phyloP scores from a whole-genome alignment of 2,329 filamentous ascomycete species.

The Periconia macrospinosa region DNA sequence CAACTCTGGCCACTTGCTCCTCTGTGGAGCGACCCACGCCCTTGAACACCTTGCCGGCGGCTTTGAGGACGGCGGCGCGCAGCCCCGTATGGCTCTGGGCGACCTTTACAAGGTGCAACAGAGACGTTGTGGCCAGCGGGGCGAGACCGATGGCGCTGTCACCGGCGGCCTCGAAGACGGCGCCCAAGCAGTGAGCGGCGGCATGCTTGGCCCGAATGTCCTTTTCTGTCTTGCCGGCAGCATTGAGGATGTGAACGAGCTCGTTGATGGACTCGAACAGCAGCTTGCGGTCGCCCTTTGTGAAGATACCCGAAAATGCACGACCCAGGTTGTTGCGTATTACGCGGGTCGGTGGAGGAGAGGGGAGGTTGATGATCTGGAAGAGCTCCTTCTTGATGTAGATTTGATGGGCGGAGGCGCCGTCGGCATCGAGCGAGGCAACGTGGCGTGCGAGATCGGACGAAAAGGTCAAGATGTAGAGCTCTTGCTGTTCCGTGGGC shows the following conservation, averaged over 20 bases:
- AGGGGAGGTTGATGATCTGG: conserved; percentile 81
- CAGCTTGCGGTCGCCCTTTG: conserved; percentile 83
- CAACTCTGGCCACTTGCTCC: conserved; percentile 80
- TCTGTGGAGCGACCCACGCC: conserved; percentile 80
- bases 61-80: conserved; percentile 74
- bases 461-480: conserved; percentile 88
- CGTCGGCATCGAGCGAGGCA: conserved; percentile 70
- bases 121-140: conserved; percentile 68
- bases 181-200: conserved; percentile 81
- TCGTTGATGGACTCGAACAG: conserved; percentile 96
- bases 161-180: conserved; percentile 87
- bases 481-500: conserved; percentile 91
- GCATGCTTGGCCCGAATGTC: conserved; percentile 83
- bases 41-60: conserved; percentile 73
- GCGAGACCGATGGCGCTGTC: conserved; percentile 89
- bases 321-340: conserved; percentile 86
- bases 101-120: conserved; percentile 79
- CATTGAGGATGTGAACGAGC: conserved; percentile 70
- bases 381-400: conserved; percentile 93
- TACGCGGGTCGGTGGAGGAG: conserved; percentile 82
- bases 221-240: conserved; percentile 71
- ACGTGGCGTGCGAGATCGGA: conserved; percentile 82
- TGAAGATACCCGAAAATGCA: conserved; percentile 81
- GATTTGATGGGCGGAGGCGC: conserved; percentile 84
- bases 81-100: conserved; percentile 80